These are phyloP conservation scores for Aspergillus pseudoviridinutans DNA, from an alignment of 2,329 filamentous ascomycete species.

Conservation along the genomic window DNA sequence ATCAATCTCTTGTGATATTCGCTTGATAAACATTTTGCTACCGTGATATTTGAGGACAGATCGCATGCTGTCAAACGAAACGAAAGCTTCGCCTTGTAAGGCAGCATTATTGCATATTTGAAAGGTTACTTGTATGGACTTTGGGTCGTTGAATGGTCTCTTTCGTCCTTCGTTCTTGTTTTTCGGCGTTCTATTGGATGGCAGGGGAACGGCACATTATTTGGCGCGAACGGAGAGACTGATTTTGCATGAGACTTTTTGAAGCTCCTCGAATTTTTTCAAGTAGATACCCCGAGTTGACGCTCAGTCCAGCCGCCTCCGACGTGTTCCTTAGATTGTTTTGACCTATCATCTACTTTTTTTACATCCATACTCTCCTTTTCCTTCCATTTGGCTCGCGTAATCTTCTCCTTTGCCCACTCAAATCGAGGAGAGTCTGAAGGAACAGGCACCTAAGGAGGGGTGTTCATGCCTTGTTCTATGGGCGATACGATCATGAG, in stretches of 20 bases:
- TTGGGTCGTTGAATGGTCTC: constrained; percentile 18
- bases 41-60: constrained; percentile 14
- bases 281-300: constrained; percentile 50
- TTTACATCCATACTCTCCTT: not conserved
- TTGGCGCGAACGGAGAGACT: constrained; percentile 39
- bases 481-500: not conserved
- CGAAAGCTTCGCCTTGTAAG: constrained; percentile 18
- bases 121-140: constrained; percentile 23
- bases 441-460: not conserved
- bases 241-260: constrained; percentile 30
- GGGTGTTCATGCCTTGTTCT: not conserved
- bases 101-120: constrained; percentile 32
- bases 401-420: not conserved
- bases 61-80: constrained; percentile 17
- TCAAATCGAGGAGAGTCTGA: not conserved
- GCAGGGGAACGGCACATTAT: constrained; percentile 37
- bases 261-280: constrained; percentile 46
- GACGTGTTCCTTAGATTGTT: constrained; percentile 26
- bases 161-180: constrained; percentile 8
- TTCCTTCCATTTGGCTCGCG: not conserved
- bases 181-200: constrained; percentile 34
- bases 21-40: constrained; percentile 9
- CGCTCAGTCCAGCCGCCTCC: constrained; percentile 43
- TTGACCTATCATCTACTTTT: constrained; percentile 5
- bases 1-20: not conserved